These are phyloP conservation scores for Ogataea populi-albae DNA, from an alignment of 805 yeast genomes.

Conservation along the genomic window DNA sequence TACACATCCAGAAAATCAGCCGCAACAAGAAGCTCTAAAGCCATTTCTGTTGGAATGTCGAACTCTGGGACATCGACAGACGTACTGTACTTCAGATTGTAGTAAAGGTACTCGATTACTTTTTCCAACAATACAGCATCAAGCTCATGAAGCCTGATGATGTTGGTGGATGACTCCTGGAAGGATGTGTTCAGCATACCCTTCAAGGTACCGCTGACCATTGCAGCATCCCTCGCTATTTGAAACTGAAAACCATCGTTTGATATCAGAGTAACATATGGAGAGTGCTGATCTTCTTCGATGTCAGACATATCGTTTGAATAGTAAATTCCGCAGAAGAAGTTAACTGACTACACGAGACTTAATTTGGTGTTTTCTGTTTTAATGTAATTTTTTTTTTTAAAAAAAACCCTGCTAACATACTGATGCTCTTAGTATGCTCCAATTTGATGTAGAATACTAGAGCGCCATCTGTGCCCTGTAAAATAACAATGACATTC, in stretches of 20 bases:
- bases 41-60: constrained; percentile 90
- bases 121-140: constrained; percentile 71
- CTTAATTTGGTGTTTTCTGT: no score
- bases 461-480: no score
- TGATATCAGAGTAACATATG: constrained; percentile 65
- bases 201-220: constrained; percentile 61
- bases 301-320: constrained; percentile 19
- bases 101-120: constrained; percentile 81
- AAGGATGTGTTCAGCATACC: constrained; percentile 55
- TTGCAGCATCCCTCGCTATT: constrained; percentile 70
- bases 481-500: constrained; percentile 23
- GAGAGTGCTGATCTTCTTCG: constrained; percentile 19
- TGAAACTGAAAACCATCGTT: constrained; percentile 65
- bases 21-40: constrained; percentile 85
- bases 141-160: constrained; percentile 57
- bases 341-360: no score
- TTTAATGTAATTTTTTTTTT: no score
- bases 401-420: no score
- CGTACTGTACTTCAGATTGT: constrained; percentile 64
- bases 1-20: constrained; percentile 82
- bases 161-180: constrained; percentile 57
- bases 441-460: no score
- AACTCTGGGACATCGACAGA: constrained; percentile 76
- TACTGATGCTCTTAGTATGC: no score
- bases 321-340: background rate